Base-by-base conservation (phyloP, 129 eudicot genomes). In the Chrysanthemum lavandulifolium region DNA sequence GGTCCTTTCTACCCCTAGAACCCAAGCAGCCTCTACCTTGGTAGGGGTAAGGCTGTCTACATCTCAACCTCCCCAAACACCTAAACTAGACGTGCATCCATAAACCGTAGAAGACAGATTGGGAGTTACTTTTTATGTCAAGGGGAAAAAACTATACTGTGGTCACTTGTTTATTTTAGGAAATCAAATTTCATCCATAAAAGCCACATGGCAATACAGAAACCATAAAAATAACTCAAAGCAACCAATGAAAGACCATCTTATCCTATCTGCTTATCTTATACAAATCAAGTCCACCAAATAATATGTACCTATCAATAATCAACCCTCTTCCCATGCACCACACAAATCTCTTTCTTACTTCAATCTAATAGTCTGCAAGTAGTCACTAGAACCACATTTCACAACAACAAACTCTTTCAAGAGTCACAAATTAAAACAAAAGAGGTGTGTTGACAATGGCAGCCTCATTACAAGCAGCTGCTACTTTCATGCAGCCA, bases 401-500 rank as follows among this genome's bases (percentile, higher is more conserved):
- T 65, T 33, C 25, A 78, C 66, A 69, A 74, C 49, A 69, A 47
- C 74, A 68, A 23, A 67, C 57, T 15, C 72, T 55, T 74, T 40
- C 57, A 64, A 29, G 14, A 68, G 23, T 52, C 54, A 57, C 6
- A 72, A 65, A 36, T 40, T 5, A 40, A 25, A 48, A 12, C 45
- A 33, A 80, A 19, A 49, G 60, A 57, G 62, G 81, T 36, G 48
- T 47, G 14, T 52, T 67, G 62, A 78, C 67, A 57, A 91, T 88
- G 96, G 96, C 96, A 67, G 76, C 96, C 79, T 89, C 96, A 81
- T 79, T 86, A 52, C 96, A 88, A 84, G 89, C 97, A 58, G 88
- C 96, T 49, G 94, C 96, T n/a, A 92, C 98, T 12, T 76, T 89
- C 73, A 84, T 89, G 93, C 94, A 88, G 62, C 95, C 91, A 65